phyloP scores from a whole-genome alignment of 2,329 filamentous ascomycete species.

The Xylaria arbuscula region DNA sequence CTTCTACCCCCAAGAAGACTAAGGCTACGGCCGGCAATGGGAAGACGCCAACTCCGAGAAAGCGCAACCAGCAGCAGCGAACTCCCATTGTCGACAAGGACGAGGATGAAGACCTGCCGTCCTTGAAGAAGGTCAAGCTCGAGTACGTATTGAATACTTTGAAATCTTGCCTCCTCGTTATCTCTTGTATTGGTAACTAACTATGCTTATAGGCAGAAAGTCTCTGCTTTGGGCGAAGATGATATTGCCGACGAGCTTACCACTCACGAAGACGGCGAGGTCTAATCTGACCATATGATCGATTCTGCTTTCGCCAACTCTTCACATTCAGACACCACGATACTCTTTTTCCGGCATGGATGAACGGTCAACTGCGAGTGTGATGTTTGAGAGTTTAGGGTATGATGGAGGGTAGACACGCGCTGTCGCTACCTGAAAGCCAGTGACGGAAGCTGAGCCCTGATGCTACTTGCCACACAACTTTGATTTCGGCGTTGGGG shows the following conservation, averaged over 20 bases:
- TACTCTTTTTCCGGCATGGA: not conserved
- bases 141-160: constrained; percentile 28
- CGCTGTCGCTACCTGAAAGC: constrained; percentile 5
- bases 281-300: constrained; percentile 1
- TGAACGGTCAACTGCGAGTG: not conserved
- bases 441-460: not conserved
- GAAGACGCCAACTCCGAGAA: not conserved
- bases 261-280: not conserved
- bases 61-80: constrained; percentile 3
- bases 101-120: constrained; percentile 11
- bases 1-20: constrained; percentile 2
- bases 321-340: not conserved
- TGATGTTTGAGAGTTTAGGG: not conserved
- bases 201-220: not conserved
- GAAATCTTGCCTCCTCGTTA: not conserved
- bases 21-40: not conserved
- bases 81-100: not conserved
- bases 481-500: constrained; percentile 23
- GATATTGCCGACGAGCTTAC: not conserved
- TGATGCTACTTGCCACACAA: not conserved
- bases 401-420: not conserved
- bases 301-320: not conserved
- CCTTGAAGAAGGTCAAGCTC: constrained; percentile 31
- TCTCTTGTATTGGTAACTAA: constrained; percentile 9
- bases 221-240: not conserved